phyloP scores from a whole-genome alignment of 1,139 yeast species.

The Hanseniaspora uvarum region DNA sequence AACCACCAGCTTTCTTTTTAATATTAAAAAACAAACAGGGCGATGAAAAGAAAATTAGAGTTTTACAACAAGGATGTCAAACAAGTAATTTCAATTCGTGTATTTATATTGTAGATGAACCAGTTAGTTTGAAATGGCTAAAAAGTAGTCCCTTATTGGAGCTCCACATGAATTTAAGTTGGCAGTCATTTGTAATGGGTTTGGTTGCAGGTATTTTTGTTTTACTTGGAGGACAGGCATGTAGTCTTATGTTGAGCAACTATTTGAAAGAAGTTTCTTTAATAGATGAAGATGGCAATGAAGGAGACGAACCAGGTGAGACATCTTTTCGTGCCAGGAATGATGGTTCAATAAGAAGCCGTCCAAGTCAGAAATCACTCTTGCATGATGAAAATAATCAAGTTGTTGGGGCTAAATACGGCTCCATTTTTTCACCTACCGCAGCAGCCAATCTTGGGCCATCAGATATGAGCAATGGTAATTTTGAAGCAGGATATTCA shows the following conservation, averaged over 20 bases:
- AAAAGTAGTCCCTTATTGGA: conserved; percentile 30
- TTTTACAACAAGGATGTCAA: conserved; percentile 61
- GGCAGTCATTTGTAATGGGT: conserved; percentile 58
- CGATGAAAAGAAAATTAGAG: conserved; percentile 53
- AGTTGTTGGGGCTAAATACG: neutral
- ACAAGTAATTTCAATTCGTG: conserved; percentile 41
- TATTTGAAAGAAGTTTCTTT: neutral
- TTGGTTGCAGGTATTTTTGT: conserved; percentile 44
- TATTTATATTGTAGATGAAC: conserved; percentile 61
- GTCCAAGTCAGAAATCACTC: neutral
- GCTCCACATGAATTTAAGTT: conserved; percentile 52
- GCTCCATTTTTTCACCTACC: neutral
- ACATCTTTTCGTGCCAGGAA: neutral
- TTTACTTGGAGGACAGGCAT: conserved; percentile 17
- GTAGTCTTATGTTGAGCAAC: neutral
- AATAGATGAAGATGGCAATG: conserved; percentile 3
- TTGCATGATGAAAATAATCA: conserved; percentile 8
- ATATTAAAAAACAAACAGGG: conserved; percentile 34
- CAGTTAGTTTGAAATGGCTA: conserved; percentile 58
- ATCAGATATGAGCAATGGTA: neutral
- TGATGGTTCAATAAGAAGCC: neutral
- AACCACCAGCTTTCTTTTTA: conserved; percentile 14
- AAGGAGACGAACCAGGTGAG: neutral
- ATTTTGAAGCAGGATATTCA: conserved; percentile 17
- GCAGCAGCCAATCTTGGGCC: neutral